Percentiles rank a stretch among this genome's conserved stretches.
These are phyloP conservation scores for Evansstolkia leycettana DNA, from an alignment of 495 filamentous ascomycete genomes.

Conservation along the genomic window DNA sequence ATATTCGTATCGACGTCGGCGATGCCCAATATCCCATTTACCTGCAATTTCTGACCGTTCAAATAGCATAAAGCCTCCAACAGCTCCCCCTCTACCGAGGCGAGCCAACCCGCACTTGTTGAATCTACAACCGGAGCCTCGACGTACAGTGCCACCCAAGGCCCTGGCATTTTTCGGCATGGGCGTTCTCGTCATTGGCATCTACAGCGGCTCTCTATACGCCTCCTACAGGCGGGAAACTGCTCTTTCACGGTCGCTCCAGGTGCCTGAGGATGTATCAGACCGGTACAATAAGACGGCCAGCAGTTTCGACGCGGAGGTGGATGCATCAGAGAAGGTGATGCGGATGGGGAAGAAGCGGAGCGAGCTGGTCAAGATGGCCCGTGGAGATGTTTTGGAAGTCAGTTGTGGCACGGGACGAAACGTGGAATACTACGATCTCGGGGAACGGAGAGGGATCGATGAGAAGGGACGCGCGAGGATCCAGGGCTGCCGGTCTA, in stretches of 20 bases:
- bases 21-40: no score
- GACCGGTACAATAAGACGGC: conserved; percentile 47
- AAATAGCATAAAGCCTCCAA: background rate
- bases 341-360: conserved; percentile 54
- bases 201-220: conserved; percentile 42
- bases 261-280: conserved; percentile 38
- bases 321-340: conserved; percentile 52
- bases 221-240: conserved; percentile 30
- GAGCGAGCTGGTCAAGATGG: conserved; percentile 44
- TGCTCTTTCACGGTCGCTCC: conserved; percentile 19
- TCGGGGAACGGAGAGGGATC: conserved; percentile 51
- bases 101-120: conserved; percentile 12
- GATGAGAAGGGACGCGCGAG: conserved; percentile 40
- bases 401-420: conserved; percentile 85
- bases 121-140: conserved; percentile 6
- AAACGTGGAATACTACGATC: conserved; percentile 64
- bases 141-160: conserved; percentile 19
- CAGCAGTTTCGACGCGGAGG: conserved; percentile 46
- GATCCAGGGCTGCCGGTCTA: conserved; percentile 29
- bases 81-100: conserved; percentile 6
- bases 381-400: conserved; percentile 74
- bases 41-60: background rate
- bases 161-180: conserved; percentile 30
- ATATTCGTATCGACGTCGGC: no score
- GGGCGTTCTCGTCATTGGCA: conserved; percentile 31